A percentile compares a stretch with the other conserved stretches of the same genome.
phyloP scores from a whole-genome alignment of 139 green algal species.

The Ulvella scutata region DNA sequence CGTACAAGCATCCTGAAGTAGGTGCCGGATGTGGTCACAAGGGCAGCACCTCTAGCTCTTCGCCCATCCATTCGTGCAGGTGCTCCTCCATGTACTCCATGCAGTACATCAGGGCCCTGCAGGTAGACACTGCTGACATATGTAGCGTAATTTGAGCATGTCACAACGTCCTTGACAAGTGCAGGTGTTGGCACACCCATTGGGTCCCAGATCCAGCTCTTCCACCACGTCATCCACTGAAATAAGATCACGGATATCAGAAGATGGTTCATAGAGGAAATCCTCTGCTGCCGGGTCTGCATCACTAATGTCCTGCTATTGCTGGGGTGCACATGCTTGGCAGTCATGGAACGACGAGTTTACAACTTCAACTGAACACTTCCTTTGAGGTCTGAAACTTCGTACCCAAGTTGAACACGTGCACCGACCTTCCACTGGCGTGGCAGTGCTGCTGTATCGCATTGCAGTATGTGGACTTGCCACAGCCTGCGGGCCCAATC shows the following conservation, averaged over 20 bases:
- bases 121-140: background rate
- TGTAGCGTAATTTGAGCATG: background rate
- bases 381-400: background rate
- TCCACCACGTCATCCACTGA: constrained; percentile 90
- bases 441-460: constrained; percentile 83
- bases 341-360: background rate
- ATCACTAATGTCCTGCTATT: background rate
- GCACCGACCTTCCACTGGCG: constrained; percentile 52
- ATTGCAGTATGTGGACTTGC: constrained; percentile 96
- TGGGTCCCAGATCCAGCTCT: constrained; percentile 88
- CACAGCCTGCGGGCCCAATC: constrained; percentile 86
- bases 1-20: too few species aligned
- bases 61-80: constrained; percentile 84
- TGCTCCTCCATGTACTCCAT: constrained; percentile 99
- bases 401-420: constrained; percentile 87
- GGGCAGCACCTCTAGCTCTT: constrained; percentile 54
- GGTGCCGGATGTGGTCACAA: background rate
- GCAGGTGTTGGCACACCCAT: constrained; percentile 43
- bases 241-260: constrained; percentile 79
- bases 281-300: constrained; percentile 88
- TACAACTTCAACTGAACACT: background rate
- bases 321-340: background rate
- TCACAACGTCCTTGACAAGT: background rate
- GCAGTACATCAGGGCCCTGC: constrained; percentile 89
- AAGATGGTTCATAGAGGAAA: constrained; percentile 77